phyloP scores from a whole-genome alignment of 139 green algal genomes.

The Pleodorina starrii region DNA sequence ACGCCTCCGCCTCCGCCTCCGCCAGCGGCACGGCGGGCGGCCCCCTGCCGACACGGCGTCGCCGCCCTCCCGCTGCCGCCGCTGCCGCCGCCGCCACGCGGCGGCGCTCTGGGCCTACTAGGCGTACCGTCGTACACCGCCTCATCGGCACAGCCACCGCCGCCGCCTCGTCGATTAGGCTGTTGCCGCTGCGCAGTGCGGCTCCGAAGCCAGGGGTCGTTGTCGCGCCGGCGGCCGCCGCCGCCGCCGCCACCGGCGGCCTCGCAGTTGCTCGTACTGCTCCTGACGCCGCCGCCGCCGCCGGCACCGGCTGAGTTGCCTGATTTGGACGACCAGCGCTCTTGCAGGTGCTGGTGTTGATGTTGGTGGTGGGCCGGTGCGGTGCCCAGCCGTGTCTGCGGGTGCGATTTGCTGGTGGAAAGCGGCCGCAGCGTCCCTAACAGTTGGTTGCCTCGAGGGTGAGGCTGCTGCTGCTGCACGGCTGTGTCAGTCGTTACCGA shows the following conservation, averaged over 20 bases:
- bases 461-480: not conserved
- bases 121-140: not conserved
- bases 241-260: not conserved
- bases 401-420: not conserved
- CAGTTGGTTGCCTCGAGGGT: not conserved
- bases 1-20: not conserved
- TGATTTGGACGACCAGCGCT: not conserved
- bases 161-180: not conserved
- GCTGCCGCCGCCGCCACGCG: not conserved
- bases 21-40: not conserved
- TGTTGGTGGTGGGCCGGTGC: not conserved
- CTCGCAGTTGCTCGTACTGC: not conserved
- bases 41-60: not conserved
- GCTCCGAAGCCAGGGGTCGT: not conserved
- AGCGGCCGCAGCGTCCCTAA: constrained; percentile 4
- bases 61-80: not conserved
- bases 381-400: not conserved
- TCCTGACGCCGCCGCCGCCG: not conserved
- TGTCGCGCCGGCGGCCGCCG: not conserved
- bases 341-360: not conserved
- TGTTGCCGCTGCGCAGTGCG: not conserved
- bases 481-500: no score
- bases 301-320: not conserved
- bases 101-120: not conserved
- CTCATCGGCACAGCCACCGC: no score